Percentiles rank a stretch among this genome's conserved stretches.
These are phyloP conservation scores for Nicotiana noctiflora DNA, from an alignment of 257 asterid species.

Conservation along the genomic window DNA sequence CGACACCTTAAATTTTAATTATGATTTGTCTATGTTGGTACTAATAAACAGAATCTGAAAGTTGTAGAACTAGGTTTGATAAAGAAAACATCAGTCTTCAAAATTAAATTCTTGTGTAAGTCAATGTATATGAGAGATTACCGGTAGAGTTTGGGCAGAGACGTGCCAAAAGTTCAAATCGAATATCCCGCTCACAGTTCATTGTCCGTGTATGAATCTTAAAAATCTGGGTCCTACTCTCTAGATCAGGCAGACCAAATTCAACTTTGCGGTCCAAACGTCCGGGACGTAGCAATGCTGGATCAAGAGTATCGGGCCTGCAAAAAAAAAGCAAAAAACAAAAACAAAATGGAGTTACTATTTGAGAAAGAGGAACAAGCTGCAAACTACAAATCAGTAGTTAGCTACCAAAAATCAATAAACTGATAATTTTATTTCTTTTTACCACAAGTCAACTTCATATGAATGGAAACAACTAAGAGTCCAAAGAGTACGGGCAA, in stretches of 20 bases:
- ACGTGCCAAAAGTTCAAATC: constrained; percentile 79
- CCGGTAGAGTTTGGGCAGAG: constrained; percentile 97
- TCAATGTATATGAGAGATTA: constrained; percentile 13
- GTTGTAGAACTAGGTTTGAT: not conserved
- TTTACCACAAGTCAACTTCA: not conserved
- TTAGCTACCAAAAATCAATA: not conserved
- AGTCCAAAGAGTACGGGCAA: not conserved
- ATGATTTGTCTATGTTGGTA: not conserved
- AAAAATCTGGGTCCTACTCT: constrained; percentile 72
- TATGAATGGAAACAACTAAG: not conserved
- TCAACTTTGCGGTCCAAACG: constrained; percentile 90
- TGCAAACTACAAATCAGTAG: not conserved
- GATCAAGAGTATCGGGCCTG: constrained; percentile 97
- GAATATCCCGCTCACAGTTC: constrained; percentile 77
- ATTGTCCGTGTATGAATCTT: constrained; percentile 77
- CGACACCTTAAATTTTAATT: not conserved
- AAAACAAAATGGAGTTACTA: not conserved
- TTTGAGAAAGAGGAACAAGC: not conserved
- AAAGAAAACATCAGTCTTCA: not conserved
- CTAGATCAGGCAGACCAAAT: constrained; percentile 92
- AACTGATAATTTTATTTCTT: too few relatives aligned
- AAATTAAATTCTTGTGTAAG: not conserved
- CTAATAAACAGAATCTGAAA: not conserved
- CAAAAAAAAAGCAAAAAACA: constrained; percentile 1
- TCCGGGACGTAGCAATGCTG: constrained; percentile 91